These are phyloP conservation scores for Alternaria arbusti DNA, from an alignment of 2,329 filamentous ascomycete species.

Conservation along the genomic window DNA sequence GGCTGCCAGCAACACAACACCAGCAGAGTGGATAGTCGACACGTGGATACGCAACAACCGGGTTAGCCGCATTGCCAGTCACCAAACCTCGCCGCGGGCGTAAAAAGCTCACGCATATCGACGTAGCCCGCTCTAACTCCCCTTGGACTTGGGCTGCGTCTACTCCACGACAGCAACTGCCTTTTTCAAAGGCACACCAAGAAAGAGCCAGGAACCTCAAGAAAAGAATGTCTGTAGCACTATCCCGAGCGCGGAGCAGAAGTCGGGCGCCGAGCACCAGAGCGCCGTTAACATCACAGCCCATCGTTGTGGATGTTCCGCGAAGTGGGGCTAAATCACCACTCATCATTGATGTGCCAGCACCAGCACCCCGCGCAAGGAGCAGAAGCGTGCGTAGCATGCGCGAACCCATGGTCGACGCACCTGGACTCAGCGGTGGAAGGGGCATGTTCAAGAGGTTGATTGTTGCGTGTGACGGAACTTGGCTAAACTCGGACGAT, in stretches of 20 bases:
- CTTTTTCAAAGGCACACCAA: constrained; percentile 26
- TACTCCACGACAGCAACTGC: constrained; percentile 24
- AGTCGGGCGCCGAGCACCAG: constrained; percentile 40
- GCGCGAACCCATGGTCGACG: constrained; percentile 29
- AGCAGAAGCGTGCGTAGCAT: constrained; percentile 35
- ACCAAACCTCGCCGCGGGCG: constrained; percentile 15
- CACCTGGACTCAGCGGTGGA: constrained; percentile 44
- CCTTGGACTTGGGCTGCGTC: constrained; percentile 29
- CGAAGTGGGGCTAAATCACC: constrained; percentile 35
- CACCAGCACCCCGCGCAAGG: constrained; percentile 28
- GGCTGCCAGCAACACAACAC: constrained; percentile 11
- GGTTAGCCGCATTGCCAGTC: constrained; percentile 14
- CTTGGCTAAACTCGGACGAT: constrained; percentile 59
- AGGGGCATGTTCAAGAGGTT: constrained; percentile 50
- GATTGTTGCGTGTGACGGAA: constrained; percentile 52
- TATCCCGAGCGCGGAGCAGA: constrained; percentile 36
- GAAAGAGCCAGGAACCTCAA: constrained; percentile 15
- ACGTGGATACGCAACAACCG: constrained; percentile 5
- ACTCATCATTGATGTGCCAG: constrained; percentile 34
- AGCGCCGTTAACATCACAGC: constrained; percentile 24
- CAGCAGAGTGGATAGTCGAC: constrained; percentile 11
- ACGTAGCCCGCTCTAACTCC: constrained; percentile 29
- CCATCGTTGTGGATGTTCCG: constrained; percentile 33
- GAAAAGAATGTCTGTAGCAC: constrained; percentile 35
- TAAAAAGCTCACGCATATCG: constrained; percentile 24